Base-by-base conservation (phyloP, 139 green algal genomes). In the Deuterostichococcus epilithicus region DNA sequence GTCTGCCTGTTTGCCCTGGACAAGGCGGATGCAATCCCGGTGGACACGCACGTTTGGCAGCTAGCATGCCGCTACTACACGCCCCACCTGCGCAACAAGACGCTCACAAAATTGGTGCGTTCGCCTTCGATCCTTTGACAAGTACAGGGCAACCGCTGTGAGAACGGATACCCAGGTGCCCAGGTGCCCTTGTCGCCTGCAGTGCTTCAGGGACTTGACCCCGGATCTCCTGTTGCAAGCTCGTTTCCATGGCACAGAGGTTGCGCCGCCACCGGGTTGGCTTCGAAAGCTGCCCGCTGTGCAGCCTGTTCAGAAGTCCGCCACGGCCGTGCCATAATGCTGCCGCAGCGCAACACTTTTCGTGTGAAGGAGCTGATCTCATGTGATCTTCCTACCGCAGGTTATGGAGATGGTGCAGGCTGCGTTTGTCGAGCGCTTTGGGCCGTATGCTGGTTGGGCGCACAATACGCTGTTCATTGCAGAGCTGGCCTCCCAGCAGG, bases 11-110 rank as follows among this genome's bases (percentile, higher is more conserved):
- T 99, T 82, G 90, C 87, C 1, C 78, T 98, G 32, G 92, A 99
- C 86, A 97, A 98, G 82, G 85, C 93, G 67, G 80, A 83, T 13
- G 90, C 90, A 1, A 93, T 98, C 34, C 94, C 95, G 10, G 95
- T 99, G 36, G 95, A 99, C 88, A 97, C 93, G 15, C 95, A 98
- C 84, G 95, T 99, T n/a, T 97, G 92, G 92, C 78, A 91, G 76
- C 79, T 98, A 33, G 89, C 91, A 34, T 76, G 78, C 39, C 84
- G 83, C 30, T 86, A 93, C 79, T 98, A 97, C 81, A 75, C 72
- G 0, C 91, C 94, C 1, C 72, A 90, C 42, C 80, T 98, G 67
- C 42, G 42, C 42, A 52, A 13, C 42, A 52, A 52, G 42, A 52
- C 42, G 42, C 42, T 52, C 42, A 52, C 8, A 8, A 52, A 52